A percentile compares a stretch with the other conserved stretches of the same genome.
Conservation (phyloP, 2,329 filamentous ascomycete genomes). For the Cercospora janseana region DNA sequence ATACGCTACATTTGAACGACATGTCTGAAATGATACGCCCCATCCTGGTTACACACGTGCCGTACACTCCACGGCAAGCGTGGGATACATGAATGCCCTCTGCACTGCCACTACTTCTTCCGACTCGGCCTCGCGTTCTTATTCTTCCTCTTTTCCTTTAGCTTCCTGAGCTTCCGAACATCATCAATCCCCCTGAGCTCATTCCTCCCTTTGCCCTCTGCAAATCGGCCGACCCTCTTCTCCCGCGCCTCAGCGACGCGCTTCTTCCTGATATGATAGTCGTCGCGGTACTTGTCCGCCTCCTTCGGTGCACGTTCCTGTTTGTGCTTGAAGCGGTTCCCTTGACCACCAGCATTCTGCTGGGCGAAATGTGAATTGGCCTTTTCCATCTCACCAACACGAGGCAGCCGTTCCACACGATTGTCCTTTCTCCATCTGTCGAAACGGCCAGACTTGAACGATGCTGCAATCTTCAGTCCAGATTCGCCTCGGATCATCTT, state of each 20-base stretch:
- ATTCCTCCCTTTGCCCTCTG: slow-evolving; percentile 65
- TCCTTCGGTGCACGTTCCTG: slow-evolving; percentile 85
- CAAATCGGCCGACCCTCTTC: slow-evolving; percentile 72
- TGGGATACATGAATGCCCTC: no score
- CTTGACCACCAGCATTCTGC: slow-evolving; percentile 39
- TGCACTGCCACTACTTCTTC: slow-evolving; percentile 13
- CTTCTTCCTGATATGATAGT: slow-evolving; percentile 89
- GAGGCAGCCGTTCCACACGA: slow-evolving; percentile 72
- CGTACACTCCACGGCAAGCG: no score
- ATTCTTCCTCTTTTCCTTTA: slow-evolving; percentile 71
- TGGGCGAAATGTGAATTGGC: slow-evolving; percentile 34
- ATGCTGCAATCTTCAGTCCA: slow-evolving; percentile 92
- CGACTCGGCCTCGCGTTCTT: slow-evolving; percentile 78
- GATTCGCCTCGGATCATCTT: slow-evolving; percentile 81
- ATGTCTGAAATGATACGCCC: neutral
- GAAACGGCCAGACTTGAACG: slow-evolving; percentile 89
- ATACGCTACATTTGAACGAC: neutral
- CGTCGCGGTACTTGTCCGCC: slow-evolving; percentile 86
- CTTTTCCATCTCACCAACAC: slow-evolving; percentile 76
- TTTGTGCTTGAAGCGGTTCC: slow-evolving; percentile 77
- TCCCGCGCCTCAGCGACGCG: slow-evolving; percentile 82
- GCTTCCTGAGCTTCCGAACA: slow-evolving; percentile 75
- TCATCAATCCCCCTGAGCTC: slow-evolving; percentile 82
- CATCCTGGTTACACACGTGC: no score
- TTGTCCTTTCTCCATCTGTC: slow-evolving; percentile 88